A percentile compares a stretch with the other conserved stretches of the same genome.
phyloP scores from a whole-genome alignment of 2,329 filamentous ascomycete genomes.

The Pyricularia grisea region DNA sequence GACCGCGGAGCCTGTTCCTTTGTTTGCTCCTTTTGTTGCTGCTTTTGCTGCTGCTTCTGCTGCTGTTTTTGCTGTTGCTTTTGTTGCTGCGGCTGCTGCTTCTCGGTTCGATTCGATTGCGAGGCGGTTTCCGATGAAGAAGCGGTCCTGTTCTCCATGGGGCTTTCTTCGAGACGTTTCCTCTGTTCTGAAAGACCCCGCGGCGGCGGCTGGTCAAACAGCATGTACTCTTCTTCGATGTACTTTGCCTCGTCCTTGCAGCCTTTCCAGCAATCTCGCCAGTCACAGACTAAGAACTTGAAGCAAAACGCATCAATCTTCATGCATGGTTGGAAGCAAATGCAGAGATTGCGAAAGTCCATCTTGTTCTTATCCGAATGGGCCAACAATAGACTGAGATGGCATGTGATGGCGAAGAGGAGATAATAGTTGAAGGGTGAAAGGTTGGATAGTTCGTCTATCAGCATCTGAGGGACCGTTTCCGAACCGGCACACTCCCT shows the following conservation, averaged over 20 bases:
- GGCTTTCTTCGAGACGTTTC: neutral
- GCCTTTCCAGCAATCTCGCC: conserved; percentile 94
- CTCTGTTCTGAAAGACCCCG: conserved; percentile 26
- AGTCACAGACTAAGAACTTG: conserved; percentile 89
- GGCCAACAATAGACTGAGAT: conserved; percentile 81
- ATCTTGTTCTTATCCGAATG: conserved; percentile 97
- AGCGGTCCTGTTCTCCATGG: conserved; percentile 42
- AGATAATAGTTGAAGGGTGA: conserved; percentile 97
- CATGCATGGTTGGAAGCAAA: conserved; percentile 95
- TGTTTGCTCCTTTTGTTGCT: conserved; percentile 31
- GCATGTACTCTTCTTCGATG: conserved; percentile 58
- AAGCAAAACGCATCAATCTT: conserved; percentile 94
- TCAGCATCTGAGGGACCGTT: conserved; percentile 72
- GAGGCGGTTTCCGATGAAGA: conserved; percentile 61
- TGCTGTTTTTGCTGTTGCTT: conserved; percentile 28
- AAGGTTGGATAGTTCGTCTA: conserved; percentile 83
- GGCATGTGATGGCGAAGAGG: conserved; percentile 93
- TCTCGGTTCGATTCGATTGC: conserved; percentile 23
- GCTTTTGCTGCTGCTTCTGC: conserved; percentile 26
- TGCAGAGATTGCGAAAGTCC: conserved; percentile 91
- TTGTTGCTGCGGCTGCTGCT: conserved; percentile 10
- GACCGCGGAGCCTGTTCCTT: neutral
- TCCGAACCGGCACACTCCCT: conserved; percentile 72
- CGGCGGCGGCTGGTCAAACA: conserved; percentile 50
- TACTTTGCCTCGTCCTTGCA: conserved; percentile 83